Conservation (phyloP, 495 filamentous ascomycete genomes). For the Tirmania nivea region DNA sequence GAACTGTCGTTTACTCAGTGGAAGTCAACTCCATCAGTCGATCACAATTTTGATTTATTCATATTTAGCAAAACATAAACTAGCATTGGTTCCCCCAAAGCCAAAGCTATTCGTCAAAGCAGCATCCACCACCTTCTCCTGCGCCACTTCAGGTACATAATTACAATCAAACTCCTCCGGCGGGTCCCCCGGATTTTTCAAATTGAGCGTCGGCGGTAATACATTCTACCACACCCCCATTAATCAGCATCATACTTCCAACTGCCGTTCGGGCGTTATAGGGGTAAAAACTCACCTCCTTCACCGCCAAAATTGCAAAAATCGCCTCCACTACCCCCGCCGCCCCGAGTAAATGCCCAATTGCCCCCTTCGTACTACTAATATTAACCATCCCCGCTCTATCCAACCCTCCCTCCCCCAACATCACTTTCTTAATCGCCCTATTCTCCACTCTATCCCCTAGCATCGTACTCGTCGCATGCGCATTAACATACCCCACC, state of each 20-base stretch:
- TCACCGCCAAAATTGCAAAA: constrained; percentile 57
- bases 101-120: constrained; percentile 90
- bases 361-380: constrained; percentile 81
- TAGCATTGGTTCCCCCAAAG: constrained; percentile 92
- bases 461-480: constrained; percentile 68
- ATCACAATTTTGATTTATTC: too few relatives aligned
- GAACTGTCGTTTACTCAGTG: too few relatives aligned
- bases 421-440: constrained; percentile 59
- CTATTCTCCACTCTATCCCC: constrained; percentile 76
- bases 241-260: background rate
- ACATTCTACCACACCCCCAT: constrained; percentile 31
- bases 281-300: constrained; percentile 36
- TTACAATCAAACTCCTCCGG: constrained; percentile 62
- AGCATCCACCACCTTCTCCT: constrained; percentile 48
- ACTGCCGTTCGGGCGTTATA: background rate
- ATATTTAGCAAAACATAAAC: constrained; percentile 35
- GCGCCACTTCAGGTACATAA: constrained; percentile 51
- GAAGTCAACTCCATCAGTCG: too few relatives aligned
- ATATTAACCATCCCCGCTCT: constrained; percentile 50
- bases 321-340: constrained; percentile 75
- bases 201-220: constrained; percentile 74
- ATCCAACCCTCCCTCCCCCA: constrained; percentile 43
- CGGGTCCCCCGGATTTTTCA: constrained; percentile 27
- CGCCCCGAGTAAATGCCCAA: constrained; percentile 81
- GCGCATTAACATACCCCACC: constrained; percentile 89